Evolutionary conservation across 768 basidiomycete species (phyloP), one percentile per base, ranked within the genome.

Genomic region (Tephrocybe sp.): DNA sequence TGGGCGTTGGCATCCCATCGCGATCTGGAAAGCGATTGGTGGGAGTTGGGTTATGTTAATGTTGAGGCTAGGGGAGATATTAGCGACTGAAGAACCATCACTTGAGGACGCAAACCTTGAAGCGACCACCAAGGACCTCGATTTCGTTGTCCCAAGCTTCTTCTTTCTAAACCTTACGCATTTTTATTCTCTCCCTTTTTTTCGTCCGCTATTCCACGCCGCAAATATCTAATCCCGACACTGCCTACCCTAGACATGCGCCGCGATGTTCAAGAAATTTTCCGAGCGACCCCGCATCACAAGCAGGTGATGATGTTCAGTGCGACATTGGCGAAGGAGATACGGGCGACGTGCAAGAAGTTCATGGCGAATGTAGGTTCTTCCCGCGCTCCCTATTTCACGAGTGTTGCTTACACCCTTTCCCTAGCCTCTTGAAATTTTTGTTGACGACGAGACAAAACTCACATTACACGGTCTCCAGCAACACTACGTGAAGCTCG

Each of bases 251-350:
- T 84, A 99, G 97, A 98, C 87, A 99, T 99, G 97, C 96, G 97
- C 77, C 93, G 97, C 67, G 97, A 99, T 69, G 96, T 99, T 58
- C 97, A 99, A 85, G 97, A 99, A 77, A 98, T 99, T 64, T 99
- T 98, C 84, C 88, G 96, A 63, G 83, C 93, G 15, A 98, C 97
- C 17, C 97, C 97, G 45, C 96, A 97, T 72, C 94, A 97, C 82
- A 99, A 99, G 78, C 96, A 99, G 80, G 97, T 99, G 60, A 99
- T 99, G 97, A 99, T 99, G 97, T 99, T 99, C 80, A 96, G 93
- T 62, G 97, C 97, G 34, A 99, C 97, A 1, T 74, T 99, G 54
- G 85, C 93, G 51, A 98, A 99, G 78, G 97, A 98, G 58, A 96
- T 99, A 52, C 82, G 97, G 51, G 80, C 86, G 6, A 98, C 97